Conservation (phyloP, 2,329 filamentous ascomycete species). For the Colletotrichum salicis region DNA sequence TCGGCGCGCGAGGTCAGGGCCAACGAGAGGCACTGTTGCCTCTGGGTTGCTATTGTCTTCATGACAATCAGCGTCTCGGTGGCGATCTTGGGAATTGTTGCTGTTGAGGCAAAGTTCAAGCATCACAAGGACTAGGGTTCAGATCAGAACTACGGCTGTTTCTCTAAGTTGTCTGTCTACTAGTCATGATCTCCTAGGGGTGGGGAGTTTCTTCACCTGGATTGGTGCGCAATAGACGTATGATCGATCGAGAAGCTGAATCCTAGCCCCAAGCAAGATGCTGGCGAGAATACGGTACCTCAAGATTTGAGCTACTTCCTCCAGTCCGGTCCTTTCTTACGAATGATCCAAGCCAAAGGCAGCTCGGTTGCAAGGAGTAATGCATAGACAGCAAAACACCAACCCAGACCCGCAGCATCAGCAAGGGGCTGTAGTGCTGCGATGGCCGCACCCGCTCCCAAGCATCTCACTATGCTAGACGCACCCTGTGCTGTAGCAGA, state of each 20-base stretch:
- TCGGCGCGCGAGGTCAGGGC: neutral
- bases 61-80: neutral
- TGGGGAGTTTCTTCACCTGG: too few species aligned
- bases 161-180: too few species aligned
- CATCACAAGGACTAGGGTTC: neutral
- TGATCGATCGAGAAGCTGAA: too few species aligned
- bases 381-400: slow-evolving; percentile 39
- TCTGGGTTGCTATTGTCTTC: neutral
- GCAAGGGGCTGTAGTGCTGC: slow-evolving; percentile 39
- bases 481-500: slow-evolving; percentile 42
- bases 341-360: neutral
- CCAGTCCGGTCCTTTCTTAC: neutral
- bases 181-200: too few species aligned
- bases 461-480: slow-evolving; percentile 41
- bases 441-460: slow-evolving; percentile 39
- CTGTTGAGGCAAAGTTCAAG: neutral
- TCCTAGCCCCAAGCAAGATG: too few species aligned
- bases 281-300: too few species aligned
- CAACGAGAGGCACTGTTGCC: neutral
- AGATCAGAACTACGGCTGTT: too few species aligned
- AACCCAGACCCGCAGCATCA: slow-evolving; percentile 31
- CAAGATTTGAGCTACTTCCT: neutral
- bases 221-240: too few species aligned
- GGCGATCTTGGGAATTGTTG: neutral
- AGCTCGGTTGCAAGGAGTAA: slow-evolving; percentile 17